phyloP scores from a whole-genome alignment of 139 green algal genomes.

The Edaphochlamys debaryana region DNA sequence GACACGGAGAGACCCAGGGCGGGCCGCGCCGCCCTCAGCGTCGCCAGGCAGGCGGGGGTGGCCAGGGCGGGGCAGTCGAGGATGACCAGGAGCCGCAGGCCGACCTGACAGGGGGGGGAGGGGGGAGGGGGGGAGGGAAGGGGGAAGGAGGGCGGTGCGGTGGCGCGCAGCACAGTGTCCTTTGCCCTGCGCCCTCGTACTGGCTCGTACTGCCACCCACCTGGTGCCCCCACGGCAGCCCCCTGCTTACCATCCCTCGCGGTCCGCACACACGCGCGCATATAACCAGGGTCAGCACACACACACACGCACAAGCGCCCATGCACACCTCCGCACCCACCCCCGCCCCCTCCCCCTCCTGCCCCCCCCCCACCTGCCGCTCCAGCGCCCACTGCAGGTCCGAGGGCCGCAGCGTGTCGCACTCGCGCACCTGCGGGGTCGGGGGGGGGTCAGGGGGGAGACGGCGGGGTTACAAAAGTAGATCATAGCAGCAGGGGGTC shows the following conservation, averaged over 20 bases:
- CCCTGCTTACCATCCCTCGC: no score
- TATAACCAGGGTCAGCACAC: no score
- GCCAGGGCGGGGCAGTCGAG: slow-evolving; percentile 9
- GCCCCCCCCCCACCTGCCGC: not conserved
- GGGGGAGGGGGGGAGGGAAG: not conserved
- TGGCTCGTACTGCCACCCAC: no score
- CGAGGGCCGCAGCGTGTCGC: not conserved
- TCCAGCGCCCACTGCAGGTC: slow-evolving; percentile 32
- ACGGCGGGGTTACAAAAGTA: no score
- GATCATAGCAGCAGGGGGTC: no score
- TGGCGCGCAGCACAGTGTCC: not conserved
- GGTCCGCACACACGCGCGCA: no score
- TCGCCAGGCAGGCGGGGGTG: not conserved
- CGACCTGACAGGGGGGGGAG: not conserved
- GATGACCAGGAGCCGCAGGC: slow-evolving; percentile 10
- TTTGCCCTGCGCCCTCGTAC: not conserved
- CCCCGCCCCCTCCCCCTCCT: not conserved
- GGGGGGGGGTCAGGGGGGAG: no score
- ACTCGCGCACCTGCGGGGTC: slow-evolving; percentile 2
- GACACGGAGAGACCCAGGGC: no score
- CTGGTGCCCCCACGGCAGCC: no score
- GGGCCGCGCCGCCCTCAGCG: not conserved
- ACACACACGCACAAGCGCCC: no score
- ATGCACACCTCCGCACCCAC: not conserved
- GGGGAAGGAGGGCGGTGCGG: not conserved